phyloP scores from a whole-genome alignment of 768 basidiomycete species.

The Tephrocybe sp. region DNA sequence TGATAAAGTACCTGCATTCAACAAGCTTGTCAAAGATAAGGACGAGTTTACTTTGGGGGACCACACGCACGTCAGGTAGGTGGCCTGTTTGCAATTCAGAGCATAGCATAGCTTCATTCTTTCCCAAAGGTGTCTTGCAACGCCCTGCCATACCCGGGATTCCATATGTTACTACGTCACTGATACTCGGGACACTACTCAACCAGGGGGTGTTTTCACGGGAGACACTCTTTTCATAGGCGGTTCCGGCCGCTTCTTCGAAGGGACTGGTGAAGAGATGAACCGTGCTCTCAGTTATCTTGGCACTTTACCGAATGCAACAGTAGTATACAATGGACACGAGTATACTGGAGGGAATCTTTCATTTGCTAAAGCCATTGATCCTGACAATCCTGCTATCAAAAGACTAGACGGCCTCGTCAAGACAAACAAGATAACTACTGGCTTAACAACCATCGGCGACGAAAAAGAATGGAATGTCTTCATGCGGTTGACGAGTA shows the following conservation, averaged over 20 bases:
- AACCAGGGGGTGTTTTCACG: slow-evolving; percentile 83
- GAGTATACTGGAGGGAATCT: slow-evolving; percentile 82
- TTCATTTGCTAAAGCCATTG: slow-evolving; percentile 66
- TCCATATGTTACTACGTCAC: slow-evolving; percentile 91
- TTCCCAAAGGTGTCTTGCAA: slow-evolving; percentile 68
- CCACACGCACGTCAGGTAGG: slow-evolving; percentile 55
- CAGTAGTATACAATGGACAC: slow-evolving; percentile 85
- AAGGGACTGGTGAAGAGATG: slow-evolving; percentile 82
- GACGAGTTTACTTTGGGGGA: slow-evolving; percentile 76
- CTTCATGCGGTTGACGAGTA: slow-evolving; percentile 78
- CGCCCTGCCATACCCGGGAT: slow-evolving; percentile 94
- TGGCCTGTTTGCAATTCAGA: background rate
- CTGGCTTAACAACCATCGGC: slow-evolving; percentile 83
- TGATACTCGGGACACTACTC: slow-evolving; percentile 38
- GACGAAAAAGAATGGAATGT: slow-evolving; percentile 96
- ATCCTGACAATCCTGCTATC: slow-evolving; percentile 58
- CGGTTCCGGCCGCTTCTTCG: slow-evolving; percentile 95
- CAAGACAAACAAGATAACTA: slow-evolving; percentile 57
- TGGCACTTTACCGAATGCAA: slow-evolving; percentile 71
- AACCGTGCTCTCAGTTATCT: slow-evolving; percentile 68
- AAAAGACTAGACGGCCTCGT: slow-evolving; percentile 56
- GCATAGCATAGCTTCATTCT: slow-evolving; percentile 3
- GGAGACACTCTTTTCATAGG: slow-evolving; percentile 90
- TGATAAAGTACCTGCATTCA: slow-evolving; percentile 59
- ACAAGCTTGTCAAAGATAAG: slow-evolving; percentile 74